Evolutionary conservation across 2,329 filamentous ascomycete genomes (phyloP).

Genomic region (Sclerotinia minor): DNA sequence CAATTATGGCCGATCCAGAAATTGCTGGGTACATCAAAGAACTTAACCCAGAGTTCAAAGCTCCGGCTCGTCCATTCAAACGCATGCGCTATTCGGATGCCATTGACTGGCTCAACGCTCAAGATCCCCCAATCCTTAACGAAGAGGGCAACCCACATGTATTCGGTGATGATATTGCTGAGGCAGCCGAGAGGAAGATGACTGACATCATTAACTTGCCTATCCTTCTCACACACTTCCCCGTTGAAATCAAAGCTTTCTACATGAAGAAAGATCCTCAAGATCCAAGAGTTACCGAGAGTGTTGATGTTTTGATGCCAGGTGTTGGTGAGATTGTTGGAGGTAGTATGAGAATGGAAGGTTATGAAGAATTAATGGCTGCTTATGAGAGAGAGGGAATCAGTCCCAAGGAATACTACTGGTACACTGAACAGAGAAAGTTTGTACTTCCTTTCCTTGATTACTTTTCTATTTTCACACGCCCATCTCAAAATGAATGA

Average conservation of each 20-base stretch:
- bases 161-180: constrained; percentile 97
- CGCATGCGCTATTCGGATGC: constrained; percentile 95
- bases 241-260: constrained; percentile 95
- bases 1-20: constrained; percentile 70
- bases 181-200: constrained; percentile 95
- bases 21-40: constrained; percentile 74
- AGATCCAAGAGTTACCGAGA: constrained; percentile 86
- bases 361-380: constrained; percentile 83
- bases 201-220: constrained; percentile 94
- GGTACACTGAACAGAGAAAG: constrained; percentile 95
- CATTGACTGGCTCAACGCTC: constrained; percentile 88
- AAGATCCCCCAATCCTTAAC: constrained; percentile 78
- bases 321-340: constrained; percentile 97
- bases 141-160: constrained; percentile 86
- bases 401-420: constrained; percentile 85
- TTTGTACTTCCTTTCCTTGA: constrained; percentile 52
- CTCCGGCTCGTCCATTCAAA: constrained; percentile 81
- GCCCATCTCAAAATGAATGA: background rate
- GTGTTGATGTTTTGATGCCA: constrained; percentile 82
- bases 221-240: constrained; percentile 97
- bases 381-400: constrained; percentile 88
- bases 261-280: constrained; percentile 91
- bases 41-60: constrained; percentile 87
- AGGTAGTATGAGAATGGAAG: constrained; percentile 93
- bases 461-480: too few relatives aligned